Evolutionary conservation across 495 filamentous ascomycete species (phyloP).

Genomic region (Xylona heveae): DNA sequence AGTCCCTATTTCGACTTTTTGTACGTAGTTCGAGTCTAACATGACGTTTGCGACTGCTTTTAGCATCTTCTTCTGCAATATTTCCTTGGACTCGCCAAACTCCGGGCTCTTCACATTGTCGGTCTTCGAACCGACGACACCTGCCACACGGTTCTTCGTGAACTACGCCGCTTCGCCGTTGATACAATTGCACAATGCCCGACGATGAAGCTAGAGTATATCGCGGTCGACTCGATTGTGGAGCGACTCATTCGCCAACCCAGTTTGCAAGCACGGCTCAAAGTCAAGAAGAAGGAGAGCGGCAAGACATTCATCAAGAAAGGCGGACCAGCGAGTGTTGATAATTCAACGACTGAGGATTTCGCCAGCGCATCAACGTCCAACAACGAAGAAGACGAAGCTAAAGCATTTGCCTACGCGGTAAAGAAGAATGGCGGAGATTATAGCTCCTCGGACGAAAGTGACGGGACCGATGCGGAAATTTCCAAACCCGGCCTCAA

Average conservation of each 20-base stretch:
- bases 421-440: no score
- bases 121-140: constrained; percentile 26
- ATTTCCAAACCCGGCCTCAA: constrained; percentile 1
- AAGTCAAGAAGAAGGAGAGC: no score
- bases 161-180: constrained; percentile 27
- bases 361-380: no score
- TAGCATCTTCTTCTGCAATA: constrained; percentile 32
- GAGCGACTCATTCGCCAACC: no score
- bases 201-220: constrained; percentile 27
- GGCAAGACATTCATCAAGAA: no score
- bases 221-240: constrained; percentile 24
- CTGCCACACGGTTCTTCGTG: constrained; percentile 22
- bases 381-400: no score
- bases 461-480: no score
- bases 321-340: no score
- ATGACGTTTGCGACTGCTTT: not conserved
- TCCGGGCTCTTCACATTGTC: constrained; percentile 31
- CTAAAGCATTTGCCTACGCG: no score
- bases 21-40: not conserved
- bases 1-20: constrained; percentile 9
- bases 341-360: no score
- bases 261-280: no score
- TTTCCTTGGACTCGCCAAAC: constrained; percentile 19
- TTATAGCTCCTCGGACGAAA: no score
- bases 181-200: constrained; percentile 30